Base-by-base conservation (phyloP, 2,329 filamentous ascomycete genomes). In the Penicillium sp. region DNA sequence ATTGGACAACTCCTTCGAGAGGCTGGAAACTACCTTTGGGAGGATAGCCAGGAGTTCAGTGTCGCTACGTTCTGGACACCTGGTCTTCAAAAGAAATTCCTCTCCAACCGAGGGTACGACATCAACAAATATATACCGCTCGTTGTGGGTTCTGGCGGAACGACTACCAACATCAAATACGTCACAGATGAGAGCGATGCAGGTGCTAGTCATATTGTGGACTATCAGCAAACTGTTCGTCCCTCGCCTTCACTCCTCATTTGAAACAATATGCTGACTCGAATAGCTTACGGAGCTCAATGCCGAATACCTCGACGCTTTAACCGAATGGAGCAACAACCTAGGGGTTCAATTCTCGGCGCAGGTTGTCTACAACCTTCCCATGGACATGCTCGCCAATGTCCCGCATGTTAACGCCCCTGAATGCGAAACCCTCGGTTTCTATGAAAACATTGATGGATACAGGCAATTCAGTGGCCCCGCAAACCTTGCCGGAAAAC, bases 341-440 rank as follows among this genome's bases (percentile, higher is more conserved):
- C 62, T 79, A 0, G 67, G 65, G 1, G 18, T 78, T 0, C 59
- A 74, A 31, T 73, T 69, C 46, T 78, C 77, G 0, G 58, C 67
- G 1, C 77, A 80, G 56, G 59, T 73, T 1, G 68, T 66, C 0
- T 79, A 79, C 55, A 76, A 77, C 49, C 49, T 78, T 6, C 73
- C 76, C 0, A 64, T 79, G 62, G 76, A 79, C 42, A 76, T 77
- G 74, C 55, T 69, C n/a, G 64, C 67, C 3, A 72, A 63, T 6
- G 69, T 79, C 1, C 71, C 74, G 0, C 52, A 55, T 2, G 71
- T 76, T 9, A 66, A 77, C 53, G 74, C 66, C 0, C 77, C 77
- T 0, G 77, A 80, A 54, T 69, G 67, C 45, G 78, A 80, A 53
- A 72, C 66, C 1, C 65, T 79, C 0, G 67, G 58, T 2, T 78